Evolutionary conservation across 768 basidiomycete species (phyloP).

Genomic region (Kwoniella dendrophila): DNA sequence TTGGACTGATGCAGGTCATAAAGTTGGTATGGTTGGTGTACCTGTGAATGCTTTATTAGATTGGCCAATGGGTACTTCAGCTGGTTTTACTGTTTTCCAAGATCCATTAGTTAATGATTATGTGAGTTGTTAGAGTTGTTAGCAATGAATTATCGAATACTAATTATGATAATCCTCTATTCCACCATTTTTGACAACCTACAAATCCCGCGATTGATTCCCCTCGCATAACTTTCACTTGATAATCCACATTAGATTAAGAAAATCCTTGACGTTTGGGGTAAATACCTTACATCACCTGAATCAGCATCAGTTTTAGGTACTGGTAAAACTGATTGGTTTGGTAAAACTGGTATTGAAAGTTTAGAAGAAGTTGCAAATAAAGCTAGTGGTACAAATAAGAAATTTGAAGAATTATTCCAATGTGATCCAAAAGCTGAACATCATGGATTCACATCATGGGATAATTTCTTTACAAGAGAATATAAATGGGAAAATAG

Average conservation of each 20-base stretch:
- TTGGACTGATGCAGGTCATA: slow-evolving; percentile 56
- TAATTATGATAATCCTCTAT: too few species aligned
- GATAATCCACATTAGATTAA: slow-evolving; percentile 58
- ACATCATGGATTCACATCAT: slow-evolving; percentile 59
- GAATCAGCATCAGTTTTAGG: slow-evolving; percentile 60
- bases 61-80: slow-evolving; percentile 59
- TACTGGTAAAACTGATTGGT: slow-evolving; percentile 60
- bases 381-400: slow-evolving; percentile 33
- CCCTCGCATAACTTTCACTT: too few species aligned
- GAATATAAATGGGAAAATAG: slow-evolving; percentile 58
- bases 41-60: slow-evolving; percentile 62
- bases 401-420: slow-evolving; percentile 58
- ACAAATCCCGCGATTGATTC: too few species aligned
- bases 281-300: slow-evolving; percentile 59
- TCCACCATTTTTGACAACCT: neutral
- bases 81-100: slow-evolving; percentile 56
- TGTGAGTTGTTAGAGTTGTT: slow-evolving; percentile 23
- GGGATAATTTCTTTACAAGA: slow-evolving; percentile 66
- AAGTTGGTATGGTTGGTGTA: slow-evolving; percentile 58
- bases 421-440: slow-evolving; percentile 57
- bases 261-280: slow-evolving; percentile 63
- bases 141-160: too few species aligned
- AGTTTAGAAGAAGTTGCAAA: slow-evolving; percentile 51
- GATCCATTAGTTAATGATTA: slow-evolving; percentile 60
- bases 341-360: slow-evolving; percentile 57